Evolutionary conservation across 2,329 filamentous ascomycete species (phyloP), one percentile per base, ranked within the genome.

Genomic region (Colletotrichum horii): DNA sequence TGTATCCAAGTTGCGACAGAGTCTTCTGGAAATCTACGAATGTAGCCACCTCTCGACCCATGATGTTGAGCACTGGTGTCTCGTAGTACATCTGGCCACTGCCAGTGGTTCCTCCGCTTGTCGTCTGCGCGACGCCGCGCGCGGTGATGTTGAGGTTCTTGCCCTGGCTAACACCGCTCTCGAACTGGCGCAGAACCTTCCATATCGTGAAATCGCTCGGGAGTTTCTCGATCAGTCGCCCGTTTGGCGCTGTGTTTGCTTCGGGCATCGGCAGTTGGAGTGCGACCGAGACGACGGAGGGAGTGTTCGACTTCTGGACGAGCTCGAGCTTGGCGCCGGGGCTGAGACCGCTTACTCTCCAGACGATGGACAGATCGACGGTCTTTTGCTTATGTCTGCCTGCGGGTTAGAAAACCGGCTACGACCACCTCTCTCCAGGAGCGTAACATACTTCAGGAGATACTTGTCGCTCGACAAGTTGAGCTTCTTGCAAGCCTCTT

Each of bases 311-410:
- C 75, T 94, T 93, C 82, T 95, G 93, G 26, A 98, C 94, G 66
- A 99, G 94, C 82, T 98, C 96, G 74, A 99, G 92, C 82, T 97
- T 98, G 75, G 97, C 96, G 77, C 97, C 97, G 48, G 95, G 91
- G 15, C 91, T 89, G 8, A 99, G 93, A 66, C 96, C 95, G 7
- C 96, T 94, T 32, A 96, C 92, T 64, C 96, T 93, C 83, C 96
- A 95, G 56, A 95, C 94, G 71, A 95, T 90, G 8, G 96, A 96
- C 11, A 99, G 90, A 81, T 98, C 96, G 74, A 99, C 88, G 38
- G 92, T 89, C 82, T 96, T 98, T 84, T 96, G 94, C 83, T 95
- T 96, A 84, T 96, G 88, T 80, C 94, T 96, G 73, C 24, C 66
- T n/a, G n/a, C 38, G n/a, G 19, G 26, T 64, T 14, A 65, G 24